Percentiles rank a stretch among this genome's conserved stretches.
These are phyloP conservation scores for Cicer pinnatifidum DNA, from an alignment of 306 rosid genomes.

Conservation along the genomic window DNA sequence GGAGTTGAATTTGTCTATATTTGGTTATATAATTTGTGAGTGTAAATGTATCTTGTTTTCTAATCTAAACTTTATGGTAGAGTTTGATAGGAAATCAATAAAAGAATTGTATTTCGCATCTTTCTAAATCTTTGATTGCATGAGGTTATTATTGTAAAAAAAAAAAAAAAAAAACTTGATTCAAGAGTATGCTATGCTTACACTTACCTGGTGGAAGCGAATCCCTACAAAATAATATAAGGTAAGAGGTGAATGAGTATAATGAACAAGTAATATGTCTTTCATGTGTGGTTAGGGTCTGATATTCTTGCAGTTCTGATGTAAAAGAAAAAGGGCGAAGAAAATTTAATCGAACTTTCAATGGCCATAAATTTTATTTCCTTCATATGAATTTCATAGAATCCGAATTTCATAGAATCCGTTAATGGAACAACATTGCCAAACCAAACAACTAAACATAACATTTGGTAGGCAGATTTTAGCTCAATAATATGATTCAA, in stretches of 20 bases:
- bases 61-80: too few species aligned
- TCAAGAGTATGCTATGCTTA: too few species aligned
- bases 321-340: background rate
- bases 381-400: conserved; percentile 40
- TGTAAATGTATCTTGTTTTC: too few species aligned
- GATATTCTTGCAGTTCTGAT: background rate
- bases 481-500: conserved; percentile 36
- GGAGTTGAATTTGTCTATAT: too few species aligned
- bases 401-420: conserved; percentile 40
- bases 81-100: too few species aligned
- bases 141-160: too few species aligned
- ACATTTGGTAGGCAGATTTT: conserved; percentile 40
- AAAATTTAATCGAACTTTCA: background rate
- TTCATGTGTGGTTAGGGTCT: background rate
- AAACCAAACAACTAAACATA: conserved; percentile 28
- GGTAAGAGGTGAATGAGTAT: background rate
- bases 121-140: too few species aligned
- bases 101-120: too few species aligned
- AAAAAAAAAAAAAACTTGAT: too few species aligned
- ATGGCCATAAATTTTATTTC: conserved; percentile 32
- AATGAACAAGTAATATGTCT: background rate
- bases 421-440: conserved; percentile 27
- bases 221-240: background rate
- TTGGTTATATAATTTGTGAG: too few species aligned
- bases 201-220: too few species aligned